Evolutionary conservation across 164 flowering plant genomes (phyloP), one percentile per base, ranked within the genome.

Genomic region (Chimonanthus praecox): DNA sequence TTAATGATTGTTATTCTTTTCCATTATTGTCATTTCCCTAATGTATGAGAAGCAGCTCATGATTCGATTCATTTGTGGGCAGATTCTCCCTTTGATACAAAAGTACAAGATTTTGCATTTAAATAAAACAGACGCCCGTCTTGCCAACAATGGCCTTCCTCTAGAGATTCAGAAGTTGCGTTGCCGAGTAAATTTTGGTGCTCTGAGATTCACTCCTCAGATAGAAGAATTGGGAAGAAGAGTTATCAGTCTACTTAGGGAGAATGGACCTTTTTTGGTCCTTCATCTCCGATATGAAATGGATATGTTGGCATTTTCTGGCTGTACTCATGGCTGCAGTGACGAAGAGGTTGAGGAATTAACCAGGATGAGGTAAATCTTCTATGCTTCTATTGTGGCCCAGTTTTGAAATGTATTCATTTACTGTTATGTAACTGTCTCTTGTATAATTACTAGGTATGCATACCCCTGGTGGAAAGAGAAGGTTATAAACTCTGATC

Each of bases 281-380:
- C 97, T 94, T 74, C 99, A 94, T 78, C 94, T 94, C n/a, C 81
- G 98, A 79, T 94, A 92, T 81, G 98, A 94, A 82, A 94, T 92
- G 98, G 98, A 92, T 78, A 94, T 94, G 98, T 72, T 94, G 72
- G 96, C 98, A 47, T 94, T 94, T 78, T 94, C 98, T 71, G 98
- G 98, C 10, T 92, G 98, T 76, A 91, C 88, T 45, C 91, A 94
- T 77, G 98, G 98, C 33, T 94, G 97, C 80, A 91, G 77, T 69
- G 46, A 71, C 61, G 90, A 86, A 5, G 98, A 94, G 83, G 90
- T 86, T 43, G 95, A 92, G 6, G 97, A 94, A 66, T 79, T 94
- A 77, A 92, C 95, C n/a, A 85, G 92, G 81, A 89, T 94, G 98
- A 90, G 99, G 99, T 91, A 49, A 75, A 75, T 15, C 5, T 64